Evolutionary conservation across 768 basidiomycete genomes (phyloP).

Genomic region (Mycena latifolia): DNA sequence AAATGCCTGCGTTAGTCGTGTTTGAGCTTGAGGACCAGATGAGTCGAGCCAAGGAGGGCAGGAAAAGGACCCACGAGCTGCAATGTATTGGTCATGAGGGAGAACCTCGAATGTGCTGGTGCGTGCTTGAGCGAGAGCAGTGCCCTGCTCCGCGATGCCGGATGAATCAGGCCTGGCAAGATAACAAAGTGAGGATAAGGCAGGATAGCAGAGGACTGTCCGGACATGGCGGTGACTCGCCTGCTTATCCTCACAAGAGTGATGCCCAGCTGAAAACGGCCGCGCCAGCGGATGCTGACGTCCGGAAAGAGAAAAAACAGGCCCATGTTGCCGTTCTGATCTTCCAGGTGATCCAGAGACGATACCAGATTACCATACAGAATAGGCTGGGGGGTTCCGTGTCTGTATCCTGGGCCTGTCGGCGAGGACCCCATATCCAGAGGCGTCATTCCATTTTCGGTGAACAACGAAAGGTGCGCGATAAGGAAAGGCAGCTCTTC

Average conservation of each 20-base stretch:
- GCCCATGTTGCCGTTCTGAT: constrained; percentile 85
- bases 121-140: constrained; percentile 75
- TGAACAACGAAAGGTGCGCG: constrained; percentile 83
- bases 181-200: constrained; percentile 34
- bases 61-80: constrained; percentile 71
- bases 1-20: constrained; percentile 65
- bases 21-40: constrained; percentile 51
- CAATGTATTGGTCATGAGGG: constrained; percentile 78
- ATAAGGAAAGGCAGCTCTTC: constrained; percentile 90
- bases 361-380: constrained; percentile 91
- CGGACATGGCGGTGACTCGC: constrained; percentile 59
- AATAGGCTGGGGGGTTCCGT: constrained; percentile 65
- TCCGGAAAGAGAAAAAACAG: constrained; percentile 93
- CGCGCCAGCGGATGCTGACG: constrained; percentile 85
- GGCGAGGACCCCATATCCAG: constrained; percentile 76
- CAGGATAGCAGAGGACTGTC: constrained; percentile 27
- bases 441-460: constrained; percentile 72
- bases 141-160: constrained; percentile 71
- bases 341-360: constrained; percentile 82
- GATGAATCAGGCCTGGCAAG: constrained; percentile 59
- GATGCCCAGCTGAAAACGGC: constrained; percentile 81
- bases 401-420: constrained; percentile 46
- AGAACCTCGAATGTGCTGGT: constrained; percentile 87
- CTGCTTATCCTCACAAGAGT: constrained; percentile 80
- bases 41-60: constrained; percentile 27